Evolutionary conservation across 179 eudicot genomes (phyloP).

Genomic region (Beta corolliflora): DNA sequence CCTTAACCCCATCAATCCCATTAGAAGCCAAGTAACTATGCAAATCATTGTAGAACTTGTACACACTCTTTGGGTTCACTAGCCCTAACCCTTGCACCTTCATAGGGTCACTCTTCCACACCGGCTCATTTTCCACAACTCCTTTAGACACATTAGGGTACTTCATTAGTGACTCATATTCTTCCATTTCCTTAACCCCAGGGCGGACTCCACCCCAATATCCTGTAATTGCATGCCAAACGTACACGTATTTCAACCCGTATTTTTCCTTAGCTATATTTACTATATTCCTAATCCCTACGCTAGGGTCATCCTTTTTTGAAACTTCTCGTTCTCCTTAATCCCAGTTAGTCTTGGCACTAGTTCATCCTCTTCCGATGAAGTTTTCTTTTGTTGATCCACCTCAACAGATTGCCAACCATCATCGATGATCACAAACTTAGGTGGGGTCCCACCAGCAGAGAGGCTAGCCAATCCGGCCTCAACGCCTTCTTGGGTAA

Average conservation of each 20-base stretch:
- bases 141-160: conserved; percentile 69
- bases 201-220: conserved; percentile 99
- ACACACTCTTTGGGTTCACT: conserved; percentile 76
- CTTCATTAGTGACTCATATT: conserved; percentile 66
- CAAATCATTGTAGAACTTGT: conserved; percentile 75
- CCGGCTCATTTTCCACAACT: conserved; percentile 71
- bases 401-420: conserved; percentile 83
- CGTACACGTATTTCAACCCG: conserved; percentile 83
- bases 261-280: conserved; percentile 68
- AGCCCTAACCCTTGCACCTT: conserved; percentile 83
- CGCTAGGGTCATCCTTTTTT: conserved; percentile 61
- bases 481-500: conserved; percentile 90
- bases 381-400: conserved; percentile 36
- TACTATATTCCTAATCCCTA: conserved; percentile 68
- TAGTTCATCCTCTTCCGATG: conserved; percentile 25
- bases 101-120: conserved; percentile 69
- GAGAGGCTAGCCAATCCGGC: conserved; percentile 70
- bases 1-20: conserved; percentile 95
- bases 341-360: conserved; percentile 68
- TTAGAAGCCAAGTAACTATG: conserved; percentile 77
- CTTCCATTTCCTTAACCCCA: conserved; percentile 78
- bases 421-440: conserved; percentile 88
- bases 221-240: conserved; percentile 95
- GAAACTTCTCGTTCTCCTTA: conserved; percentile 79
- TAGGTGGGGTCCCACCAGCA: conserved; percentile 69